Evolutionary conservation across 345 rosid genomes (phyloP).

Genomic region (Citrus australasica): DNA sequence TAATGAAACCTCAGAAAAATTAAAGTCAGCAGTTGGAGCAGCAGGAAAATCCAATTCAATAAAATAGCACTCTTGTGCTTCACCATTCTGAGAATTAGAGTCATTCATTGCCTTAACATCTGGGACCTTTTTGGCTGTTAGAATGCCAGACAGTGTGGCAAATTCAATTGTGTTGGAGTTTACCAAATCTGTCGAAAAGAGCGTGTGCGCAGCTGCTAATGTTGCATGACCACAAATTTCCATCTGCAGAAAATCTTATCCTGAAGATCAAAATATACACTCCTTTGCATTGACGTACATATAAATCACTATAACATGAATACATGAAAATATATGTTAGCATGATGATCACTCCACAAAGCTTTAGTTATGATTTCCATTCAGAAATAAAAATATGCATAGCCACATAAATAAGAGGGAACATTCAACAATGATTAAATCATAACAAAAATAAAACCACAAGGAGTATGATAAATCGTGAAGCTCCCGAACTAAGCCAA

Average conservation of each 20-base stretch:
- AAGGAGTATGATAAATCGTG: background rate
- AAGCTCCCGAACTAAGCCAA: background rate
- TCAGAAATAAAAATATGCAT: background rate
- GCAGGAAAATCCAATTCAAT: constrained; percentile 61
- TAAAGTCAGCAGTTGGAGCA: constrained; percentile 31
- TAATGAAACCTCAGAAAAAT: constrained; percentile 22
- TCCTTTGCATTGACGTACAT: background rate
- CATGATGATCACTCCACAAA: background rate
- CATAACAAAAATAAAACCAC: background rate
- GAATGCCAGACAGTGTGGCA: constrained; percentile 58
- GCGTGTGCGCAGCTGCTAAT: constrained; percentile 68
- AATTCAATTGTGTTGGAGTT: constrained; percentile 56
- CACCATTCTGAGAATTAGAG: constrained; percentile 25
- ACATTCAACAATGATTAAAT: no score
- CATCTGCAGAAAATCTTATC: constrained; percentile 37
- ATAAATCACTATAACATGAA: background rate
- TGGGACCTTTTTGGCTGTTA: constrained; percentile 55
- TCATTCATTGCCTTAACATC: constrained; percentile 9
- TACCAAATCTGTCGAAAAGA: constrained; percentile 52
- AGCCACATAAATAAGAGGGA: no score
- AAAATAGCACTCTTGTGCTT: constrained; percentile 28
- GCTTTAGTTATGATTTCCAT: background rate
- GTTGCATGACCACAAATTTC: constrained; percentile 86
- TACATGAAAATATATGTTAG: background rate
- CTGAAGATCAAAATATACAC: background rate